Percentiles rank a stretch among this genome's conserved stretches.
These are phyloP conservation scores for Thalassiosira oceanica DNA, from an alignment of 352 stramenopile species.

Conservation along the genomic window DNA sequence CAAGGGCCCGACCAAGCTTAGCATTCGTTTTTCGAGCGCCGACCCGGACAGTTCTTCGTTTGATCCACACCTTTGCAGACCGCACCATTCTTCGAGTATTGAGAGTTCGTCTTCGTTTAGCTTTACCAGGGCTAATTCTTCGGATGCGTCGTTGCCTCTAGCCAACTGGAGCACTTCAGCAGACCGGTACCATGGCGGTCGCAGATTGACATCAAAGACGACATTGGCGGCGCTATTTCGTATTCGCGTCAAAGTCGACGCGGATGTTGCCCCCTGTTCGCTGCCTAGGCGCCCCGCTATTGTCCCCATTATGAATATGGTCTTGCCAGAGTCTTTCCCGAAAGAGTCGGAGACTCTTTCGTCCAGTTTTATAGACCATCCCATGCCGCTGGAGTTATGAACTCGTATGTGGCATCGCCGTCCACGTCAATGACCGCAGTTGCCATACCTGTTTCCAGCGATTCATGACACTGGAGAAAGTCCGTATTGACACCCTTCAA, in stretches of 20 bases:
- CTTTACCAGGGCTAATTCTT: conserved; percentile 46
- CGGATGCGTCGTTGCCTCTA: conserved; percentile 4
- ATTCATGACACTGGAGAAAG: conserved; percentile 31
- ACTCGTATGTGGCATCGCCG: conserved; percentile 50
- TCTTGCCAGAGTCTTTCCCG: too few relatives aligned
- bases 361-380: conserved; percentile 27
- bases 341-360: neutral
- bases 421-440: conserved; percentile 26
- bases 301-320: conserved; percentile 45
- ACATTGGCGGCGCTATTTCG: conserved; percentile 31
- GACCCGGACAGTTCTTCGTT: conserved; percentile 15
- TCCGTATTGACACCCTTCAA: conserved; percentile 23
- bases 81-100: conserved; percentile 37
- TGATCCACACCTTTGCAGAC: neutral
- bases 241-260: conserved; percentile 17
- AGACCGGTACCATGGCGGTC: conserved; percentile 40
- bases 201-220: conserved; percentile 54
- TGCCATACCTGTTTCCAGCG: conserved; percentile 42
- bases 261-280: conserved; percentile 30
- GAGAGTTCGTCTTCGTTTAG: conserved; percentile 55
- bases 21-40: conserved; percentile 25
- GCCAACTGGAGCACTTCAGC: conserved; percentile 25
- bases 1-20: conserved; percentile 10
- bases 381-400: conserved; percentile 51
- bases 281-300: conserved; percentile 29